Evolutionary conservation across 148 eudicot species (phyloP).

Genomic region (Persicaria tinctoria): DNA sequence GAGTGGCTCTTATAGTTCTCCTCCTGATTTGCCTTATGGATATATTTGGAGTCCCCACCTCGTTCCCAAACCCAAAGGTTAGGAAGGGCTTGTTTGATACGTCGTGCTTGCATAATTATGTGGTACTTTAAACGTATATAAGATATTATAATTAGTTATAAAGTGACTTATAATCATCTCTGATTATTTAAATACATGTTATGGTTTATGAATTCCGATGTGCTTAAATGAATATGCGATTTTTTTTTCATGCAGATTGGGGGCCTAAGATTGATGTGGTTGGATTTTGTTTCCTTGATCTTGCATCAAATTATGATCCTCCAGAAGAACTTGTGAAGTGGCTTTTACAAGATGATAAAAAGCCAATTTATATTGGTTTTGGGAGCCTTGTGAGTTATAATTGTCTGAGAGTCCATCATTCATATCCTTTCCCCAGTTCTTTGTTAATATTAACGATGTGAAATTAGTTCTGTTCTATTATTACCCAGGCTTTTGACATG

Average conservation of each 20-base stretch:
- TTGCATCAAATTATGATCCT: slow-evolving; percentile 72
- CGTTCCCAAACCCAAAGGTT: slow-evolving; percentile 95
- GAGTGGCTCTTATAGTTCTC: slow-evolving; percentile 51
- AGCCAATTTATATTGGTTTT: slow-evolving; percentile 86
- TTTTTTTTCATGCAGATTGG: slow-evolving; percentile 46
- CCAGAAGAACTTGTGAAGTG: slow-evolving; percentile 68
- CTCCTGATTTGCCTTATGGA: slow-evolving; percentile 59
- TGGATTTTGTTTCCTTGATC: slow-evolving; percentile 92
- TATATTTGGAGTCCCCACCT: slow-evolving; percentile 95
- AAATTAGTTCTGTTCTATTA: too few species aligned
- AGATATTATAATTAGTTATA: too few species aligned
- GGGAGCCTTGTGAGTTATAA: slow-evolving; percentile 78
- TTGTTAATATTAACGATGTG: too few species aligned
- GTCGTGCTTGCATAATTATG: too few species aligned
- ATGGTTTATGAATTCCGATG: too few species aligned
- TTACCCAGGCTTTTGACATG: too few species aligned
- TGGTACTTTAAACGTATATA: too few species aligned
- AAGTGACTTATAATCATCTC: too few species aligned
- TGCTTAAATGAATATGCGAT: not conserved
- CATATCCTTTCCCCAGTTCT: too few species aligned
- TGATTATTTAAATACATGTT: too few species aligned
- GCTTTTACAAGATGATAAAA: slow-evolving; percentile 52
- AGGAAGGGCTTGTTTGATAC: not conserved
- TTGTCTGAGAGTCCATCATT: slow-evolving; percentile 1
- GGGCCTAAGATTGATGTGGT: slow-evolving; percentile 90